Evolutionary conservation across 306 rosid species (phyloP), one percentile per base, ranked within the genome.

Genomic region (Coriaria nepalensis): DNA sequence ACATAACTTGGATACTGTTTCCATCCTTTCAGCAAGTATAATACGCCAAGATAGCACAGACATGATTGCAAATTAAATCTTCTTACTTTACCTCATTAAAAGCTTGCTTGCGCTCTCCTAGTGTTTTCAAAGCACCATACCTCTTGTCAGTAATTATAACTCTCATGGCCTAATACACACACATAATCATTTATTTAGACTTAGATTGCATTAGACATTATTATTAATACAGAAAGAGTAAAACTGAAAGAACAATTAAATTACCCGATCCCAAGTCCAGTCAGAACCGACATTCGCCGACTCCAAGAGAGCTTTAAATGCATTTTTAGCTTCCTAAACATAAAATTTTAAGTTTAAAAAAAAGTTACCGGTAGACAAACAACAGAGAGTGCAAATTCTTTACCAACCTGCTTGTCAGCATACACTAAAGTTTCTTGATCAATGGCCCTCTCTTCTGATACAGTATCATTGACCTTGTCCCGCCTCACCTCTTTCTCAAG

Each of bases 251-350:
- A 6, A 44, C 35, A 57, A 68, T 46, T 14, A 50, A 65, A 63
- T 47, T 87, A 87, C 96, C 93, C 93, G 85, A 65, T 87, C 96
- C 96, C 96, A 87, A 47, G 80, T 83, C 94, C 94, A 87, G 63
- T 83, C 96, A 61, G 93, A 80, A 46, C 94, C 88, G 69, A 87
- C 74, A 68, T 80, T 83, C 37, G 84, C 73, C 50, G 85, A 73
- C 69, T 80, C 94, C 81, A 87, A 49, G 54, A 87, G 85, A 40
- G 79, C 68, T 79, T 80, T 83, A 61, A 87, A 87, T 53, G 87
- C 85, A 56, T 73, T 76, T 73, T 87, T 83, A 42, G 93, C 96
- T 71, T 87, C 96, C 96, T 87, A 40, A 48, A 33, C n/a, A 56
- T 13, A 49, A 35, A 53, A 8, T 37, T 38, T 52, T 63, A 45